Evolutionary conservation across 108 stramenopile genomes (phyloP).

Genomic region (Fragilaria radians): DNA sequence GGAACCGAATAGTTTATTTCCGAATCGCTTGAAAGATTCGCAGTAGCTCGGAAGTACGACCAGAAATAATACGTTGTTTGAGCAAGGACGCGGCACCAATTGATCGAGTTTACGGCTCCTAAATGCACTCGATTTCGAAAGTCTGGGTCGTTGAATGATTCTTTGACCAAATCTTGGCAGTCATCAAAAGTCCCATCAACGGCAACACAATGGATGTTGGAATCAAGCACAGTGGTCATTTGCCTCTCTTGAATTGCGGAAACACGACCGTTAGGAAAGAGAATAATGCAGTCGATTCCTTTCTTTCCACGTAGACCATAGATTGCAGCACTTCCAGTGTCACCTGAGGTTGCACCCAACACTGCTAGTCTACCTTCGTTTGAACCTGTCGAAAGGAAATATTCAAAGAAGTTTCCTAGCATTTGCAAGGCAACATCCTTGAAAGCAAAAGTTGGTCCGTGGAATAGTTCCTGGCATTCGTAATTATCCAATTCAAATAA

Average conservation of each 20-base stretch:
- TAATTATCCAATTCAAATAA: background rate
- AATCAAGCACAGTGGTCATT: conserved; percentile 96
- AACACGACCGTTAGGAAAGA: conserved; percentile 94
- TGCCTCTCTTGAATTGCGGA: conserved; percentile 95
- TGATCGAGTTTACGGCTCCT: conserved; percentile 99
- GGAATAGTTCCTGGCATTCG: conserved; percentile 89
- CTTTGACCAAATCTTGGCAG: conserved; percentile 98
- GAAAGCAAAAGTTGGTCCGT: conserved; percentile 99
- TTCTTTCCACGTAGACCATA: conserved; percentile 97
- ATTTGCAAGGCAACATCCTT: conserved; percentile 99
- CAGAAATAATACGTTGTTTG: conserved; percentile 99
- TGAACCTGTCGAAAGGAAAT: conserved; percentile 89
- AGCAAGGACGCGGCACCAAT: conserved; percentile 98
- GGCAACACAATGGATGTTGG: conserved; percentile 94
- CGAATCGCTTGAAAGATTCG: conserved; percentile 38
- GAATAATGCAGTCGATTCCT: conserved; percentile 95
- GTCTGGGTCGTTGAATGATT: conserved; percentile 79
- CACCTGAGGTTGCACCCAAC: conserved; percentile 92
- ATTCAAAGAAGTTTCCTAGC: conserved; percentile 98
- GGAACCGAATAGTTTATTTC: conserved; percentile 90
- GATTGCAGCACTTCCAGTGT: conserved; percentile 96
- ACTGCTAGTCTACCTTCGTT: conserved; percentile 87
- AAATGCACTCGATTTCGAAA: conserved; percentile 88
- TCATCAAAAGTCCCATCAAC: conserved; percentile 96
- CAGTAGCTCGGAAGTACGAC: conserved; percentile 90